phyloP scores from a whole-genome alignment of 805 yeast genomes.

The Lipomyces mesembrius region DNA sequence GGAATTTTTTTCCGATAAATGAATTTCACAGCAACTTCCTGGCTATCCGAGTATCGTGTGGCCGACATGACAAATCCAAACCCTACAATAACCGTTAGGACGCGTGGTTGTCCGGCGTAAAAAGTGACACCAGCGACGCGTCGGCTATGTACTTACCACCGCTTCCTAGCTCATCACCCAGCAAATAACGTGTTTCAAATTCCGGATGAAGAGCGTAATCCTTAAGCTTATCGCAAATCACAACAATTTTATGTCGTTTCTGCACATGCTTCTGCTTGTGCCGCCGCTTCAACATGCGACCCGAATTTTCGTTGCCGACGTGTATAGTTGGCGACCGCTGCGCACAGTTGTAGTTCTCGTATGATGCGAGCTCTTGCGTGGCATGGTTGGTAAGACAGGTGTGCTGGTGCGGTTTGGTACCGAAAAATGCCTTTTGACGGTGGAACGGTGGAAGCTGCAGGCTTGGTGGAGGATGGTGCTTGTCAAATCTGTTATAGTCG shows the following conservation, averaged over 20 bases:
- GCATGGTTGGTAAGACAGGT: background rate
- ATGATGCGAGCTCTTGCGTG: background rate
- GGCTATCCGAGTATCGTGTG: constrained; percentile 12
- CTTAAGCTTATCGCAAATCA: constrained; percentile 24
- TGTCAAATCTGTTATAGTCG: constrained; percentile 3
- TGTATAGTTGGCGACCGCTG: constrained; percentile 5
- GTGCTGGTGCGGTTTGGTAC: constrained; percentile 1
- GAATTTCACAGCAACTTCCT: constrained; percentile 35
- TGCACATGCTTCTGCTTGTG: constrained; percentile 5
- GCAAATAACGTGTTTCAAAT: constrained; percentile 25
- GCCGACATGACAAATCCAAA: constrained; percentile 39
- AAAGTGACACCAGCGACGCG: background rate
- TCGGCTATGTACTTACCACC: constrained; percentile 29
- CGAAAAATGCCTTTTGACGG: constrained; percentile 5
- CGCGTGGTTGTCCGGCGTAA: background rate
- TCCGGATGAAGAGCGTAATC: constrained; percentile 25
- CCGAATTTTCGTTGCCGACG: background rate
- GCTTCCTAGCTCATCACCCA: constrained; percentile 35
- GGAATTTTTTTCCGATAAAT: constrained; percentile 33
- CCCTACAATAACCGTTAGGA: constrained; percentile 19
- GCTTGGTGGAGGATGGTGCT: constrained; percentile 10
- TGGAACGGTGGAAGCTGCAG: constrained; percentile 12
- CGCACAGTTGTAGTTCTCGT: background rate
- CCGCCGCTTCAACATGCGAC: background rate
- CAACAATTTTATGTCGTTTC: constrained; percentile 23